phyloP scores from a whole-genome alignment of 441 rosid species.

The Populus tomentosa region DNA sequence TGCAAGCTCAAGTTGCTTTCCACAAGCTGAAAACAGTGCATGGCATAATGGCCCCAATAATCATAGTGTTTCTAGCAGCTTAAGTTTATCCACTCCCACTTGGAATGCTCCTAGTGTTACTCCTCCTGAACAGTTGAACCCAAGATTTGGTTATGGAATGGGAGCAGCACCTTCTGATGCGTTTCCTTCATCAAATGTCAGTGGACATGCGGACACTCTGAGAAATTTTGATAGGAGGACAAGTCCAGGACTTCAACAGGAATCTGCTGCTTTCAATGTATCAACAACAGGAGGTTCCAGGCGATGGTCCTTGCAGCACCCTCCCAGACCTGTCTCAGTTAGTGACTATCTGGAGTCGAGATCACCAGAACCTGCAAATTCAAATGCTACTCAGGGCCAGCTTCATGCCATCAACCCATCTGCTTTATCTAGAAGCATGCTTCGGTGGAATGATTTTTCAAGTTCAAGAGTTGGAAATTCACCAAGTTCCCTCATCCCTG shows the following conservation, averaged over 20 bases:
- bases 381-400: constrained; percentile 32
- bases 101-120: constrained; percentile 34
- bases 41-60: constrained; percentile 33
- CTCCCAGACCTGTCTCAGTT: constrained; percentile 36
- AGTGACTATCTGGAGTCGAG: constrained; percentile 44
- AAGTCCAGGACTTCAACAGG: constrained; percentile 48
- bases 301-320: constrained; percentile 36
- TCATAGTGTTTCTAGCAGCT: constrained; percentile 53
- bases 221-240: constrained; percentile 46
- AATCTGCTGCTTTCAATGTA: constrained; percentile 37
- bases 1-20: constrained; percentile 47
- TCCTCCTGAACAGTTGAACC: constrained; percentile 41
- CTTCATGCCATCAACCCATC: constrained; percentile 26
- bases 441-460: constrained; percentile 47
- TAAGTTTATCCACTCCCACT: constrained; percentile 54
- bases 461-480: constrained; percentile 41
- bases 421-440: constrained; percentile 39
- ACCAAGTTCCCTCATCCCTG: constrained; percentile 32
- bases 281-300: constrained; percentile 39
- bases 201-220: constrained; percentile 30
- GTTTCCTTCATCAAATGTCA: constrained; percentile 34
- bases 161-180: constrained; percentile 41
- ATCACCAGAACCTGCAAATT: constrained; percentile 32
- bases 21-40: constrained; percentile 43
- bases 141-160: constrained; percentile 44